These are phyloP conservation scores for Linderniella brevidens DNA, from an alignment of 257 asterid species.

Conservation along the genomic window DNA sequence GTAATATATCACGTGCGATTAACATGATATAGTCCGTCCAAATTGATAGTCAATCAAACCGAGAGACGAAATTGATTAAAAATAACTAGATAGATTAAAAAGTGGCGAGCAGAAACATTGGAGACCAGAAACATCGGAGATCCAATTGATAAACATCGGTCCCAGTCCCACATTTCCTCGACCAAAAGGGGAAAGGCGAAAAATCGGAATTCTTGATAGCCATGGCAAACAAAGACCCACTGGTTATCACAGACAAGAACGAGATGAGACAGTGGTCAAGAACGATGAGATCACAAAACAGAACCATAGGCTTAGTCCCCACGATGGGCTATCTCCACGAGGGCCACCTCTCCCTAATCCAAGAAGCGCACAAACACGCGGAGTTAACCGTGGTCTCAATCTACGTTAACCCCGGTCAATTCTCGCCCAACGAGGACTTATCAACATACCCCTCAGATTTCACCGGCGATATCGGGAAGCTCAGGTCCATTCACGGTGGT, in stretches of 20 bases:
- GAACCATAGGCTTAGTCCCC: slow-evolving; percentile 66
- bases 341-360: slow-evolving; percentile 71
- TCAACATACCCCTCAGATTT: slow-evolving; percentile 92
- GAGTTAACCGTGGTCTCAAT: slow-evolving; percentile 54
- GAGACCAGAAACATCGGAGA: too few species aligned
- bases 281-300: slow-evolving; percentile 34
- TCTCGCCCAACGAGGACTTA: slow-evolving; percentile 81
- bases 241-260: slow-evolving; percentile 44
- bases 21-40: too few species aligned
- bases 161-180: too few species aligned
- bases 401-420: slow-evolving; percentile 86
- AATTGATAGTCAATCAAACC: too few species aligned
- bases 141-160: too few species aligned
- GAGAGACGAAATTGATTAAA: too few species aligned
- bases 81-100: too few species aligned
- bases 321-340: slow-evolving; percentile 93
- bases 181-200: too few species aligned
- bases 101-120: too few species aligned
- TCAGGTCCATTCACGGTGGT: slow-evolving; percentile 30
- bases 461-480: slow-evolving; percentile 48
- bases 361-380: slow-evolving; percentile 43
- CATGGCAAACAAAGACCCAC: slow-evolving; percentile 35
- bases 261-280: slow-evolving; percentile 84
- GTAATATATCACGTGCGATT: too few species aligned
- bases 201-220: too few species aligned